Base-by-base conservation (phyloP, 2,329 filamentous ascomycete genomes). In the Pseudovirgaria hyperparasitica region DNA sequence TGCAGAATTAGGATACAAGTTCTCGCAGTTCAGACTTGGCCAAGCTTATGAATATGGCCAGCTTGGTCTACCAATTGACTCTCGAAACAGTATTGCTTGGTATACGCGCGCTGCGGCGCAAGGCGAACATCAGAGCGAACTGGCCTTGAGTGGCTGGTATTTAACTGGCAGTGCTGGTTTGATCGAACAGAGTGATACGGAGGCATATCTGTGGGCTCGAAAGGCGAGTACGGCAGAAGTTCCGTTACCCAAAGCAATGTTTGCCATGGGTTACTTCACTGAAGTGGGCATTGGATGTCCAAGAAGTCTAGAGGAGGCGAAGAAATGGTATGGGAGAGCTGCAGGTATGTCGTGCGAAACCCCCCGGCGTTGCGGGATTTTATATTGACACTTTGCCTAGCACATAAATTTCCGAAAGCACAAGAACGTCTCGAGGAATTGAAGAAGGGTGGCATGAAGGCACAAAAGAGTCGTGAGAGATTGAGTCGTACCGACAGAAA, bases 241-340 rank as follows among this genome's bases (percentile, higher is more conserved):
- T 9, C 60, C 61, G 3, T 58, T 94, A 19, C 76, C 84, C 6
- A 98, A 96, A 62, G 90, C 90, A 0, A 82, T 96, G 58, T 96
- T 94, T 57, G 90, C 87, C 0, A 93, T 98, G 80, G 90, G 90
- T 0, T 94, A 96, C 57, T 94, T 92, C 48, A 92, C 82, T 1
- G 90, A 98, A 55, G 77, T 90, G 25, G 90, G 90, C 9, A 96
- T 98, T 41, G 90, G 90, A 16, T 76, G 82, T 37, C 66, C 77
- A 10, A 74, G 80, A 6, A 92, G 87, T 50, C 45, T 94, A 42
- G 90, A 98, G 45, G 90, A 96, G 57, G 90, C 87, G 13, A 94
- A 92, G 65, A 72, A 85, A 42, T 98, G 90, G 90, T 98, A 98
- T 58, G 94, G 86, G 70, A 70, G 87, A 52, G 86, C 90, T 56